A percentile compares a stretch with the other conserved stretches of the same genome.
These are phyloP conservation scores for Calendula officinalis DNA, from an alignment of 129 eudicot genomes.

Conservation along the genomic window DNA sequence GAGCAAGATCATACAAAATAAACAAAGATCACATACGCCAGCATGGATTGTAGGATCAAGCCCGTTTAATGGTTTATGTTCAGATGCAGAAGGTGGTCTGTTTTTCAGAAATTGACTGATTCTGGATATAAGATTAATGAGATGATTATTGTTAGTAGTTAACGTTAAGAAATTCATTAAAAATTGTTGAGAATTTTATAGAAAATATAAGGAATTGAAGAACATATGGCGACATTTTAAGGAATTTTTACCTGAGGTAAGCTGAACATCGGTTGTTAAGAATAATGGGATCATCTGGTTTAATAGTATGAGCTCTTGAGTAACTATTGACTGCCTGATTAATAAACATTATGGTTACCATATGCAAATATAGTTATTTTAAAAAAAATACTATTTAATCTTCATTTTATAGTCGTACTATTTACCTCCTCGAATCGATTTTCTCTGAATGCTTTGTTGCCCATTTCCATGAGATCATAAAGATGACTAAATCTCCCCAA, in stretches of 20 bases:
- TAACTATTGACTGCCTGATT: slow-evolving; percentile 74
- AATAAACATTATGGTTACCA: slow-evolving; percentile 7
- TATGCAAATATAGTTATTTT: neutral
- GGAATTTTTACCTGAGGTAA: slow-evolving; percentile 57
- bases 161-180: neutral
- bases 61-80: slow-evolving; percentile 81
- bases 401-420: neutral
- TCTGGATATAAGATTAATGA: slow-evolving; percentile 39
- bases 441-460: slow-evolving; percentile 74
- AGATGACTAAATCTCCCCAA: slow-evolving; percentile 65
- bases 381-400: too few species aligned
- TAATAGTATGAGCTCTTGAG: slow-evolving; percentile 66
- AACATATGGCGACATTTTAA: neutral
- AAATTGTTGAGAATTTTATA: neutral
- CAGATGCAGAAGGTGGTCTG: slow-evolving; percentile 80
- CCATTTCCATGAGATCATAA: slow-evolving; percentile 62
- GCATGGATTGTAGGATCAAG: slow-evolving; percentile 97
- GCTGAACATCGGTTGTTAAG: slow-evolving; percentile 79
- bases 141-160: neutral
- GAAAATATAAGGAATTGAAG: neutral
- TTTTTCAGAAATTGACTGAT: slow-evolving; percentile 62
- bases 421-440: slow-evolving; percentile 74
- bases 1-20: slow-evolving; percentile 38
- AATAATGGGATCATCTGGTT: slow-evolving; percentile 61
- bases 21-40: slow-evolving; percentile 60